These are phyloP conservation scores for Beauveria bassiana DNA, from an alignment of 2,329 filamentous ascomycete genomes.

Conservation along the genomic window DNA sequence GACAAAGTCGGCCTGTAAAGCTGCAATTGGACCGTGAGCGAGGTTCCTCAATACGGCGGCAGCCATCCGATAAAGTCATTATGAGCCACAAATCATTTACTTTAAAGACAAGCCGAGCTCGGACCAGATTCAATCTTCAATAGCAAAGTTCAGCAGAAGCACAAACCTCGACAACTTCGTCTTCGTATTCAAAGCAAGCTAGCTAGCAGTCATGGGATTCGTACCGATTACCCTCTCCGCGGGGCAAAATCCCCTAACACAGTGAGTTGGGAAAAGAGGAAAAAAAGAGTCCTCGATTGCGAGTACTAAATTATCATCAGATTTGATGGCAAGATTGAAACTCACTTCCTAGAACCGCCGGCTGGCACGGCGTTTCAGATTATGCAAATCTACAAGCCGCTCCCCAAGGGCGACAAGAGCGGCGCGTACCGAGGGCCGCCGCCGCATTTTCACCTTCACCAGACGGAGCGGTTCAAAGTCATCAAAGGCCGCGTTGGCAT, in stretches of 20 bases:
- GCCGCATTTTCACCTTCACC: background rate
- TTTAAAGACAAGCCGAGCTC: background rate
- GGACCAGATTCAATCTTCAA: background rate
- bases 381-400: background rate
- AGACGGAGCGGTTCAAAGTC: background rate
- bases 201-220: background rate
- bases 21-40: background rate
- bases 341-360: background rate
- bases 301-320: background rate
- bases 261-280: background rate
- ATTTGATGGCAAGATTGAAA: background rate
- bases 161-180: background rate
- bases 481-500: background rate
- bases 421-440: background rate
- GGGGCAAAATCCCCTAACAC: background rate
- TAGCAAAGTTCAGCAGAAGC: background rate
- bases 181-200: background rate
- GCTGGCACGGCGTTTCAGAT: background rate
- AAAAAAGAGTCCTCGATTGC: too few species aligned
- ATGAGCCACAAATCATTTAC: background rate
- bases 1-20: background rate
- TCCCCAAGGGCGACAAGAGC: background rate
- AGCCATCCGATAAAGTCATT: background rate
- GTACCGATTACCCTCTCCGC: background rate
- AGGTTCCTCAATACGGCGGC: background rate